phyloP scores from a whole-genome alignment of 2,329 filamentous ascomycete genomes.

The Aspergillus sp. region DNA sequence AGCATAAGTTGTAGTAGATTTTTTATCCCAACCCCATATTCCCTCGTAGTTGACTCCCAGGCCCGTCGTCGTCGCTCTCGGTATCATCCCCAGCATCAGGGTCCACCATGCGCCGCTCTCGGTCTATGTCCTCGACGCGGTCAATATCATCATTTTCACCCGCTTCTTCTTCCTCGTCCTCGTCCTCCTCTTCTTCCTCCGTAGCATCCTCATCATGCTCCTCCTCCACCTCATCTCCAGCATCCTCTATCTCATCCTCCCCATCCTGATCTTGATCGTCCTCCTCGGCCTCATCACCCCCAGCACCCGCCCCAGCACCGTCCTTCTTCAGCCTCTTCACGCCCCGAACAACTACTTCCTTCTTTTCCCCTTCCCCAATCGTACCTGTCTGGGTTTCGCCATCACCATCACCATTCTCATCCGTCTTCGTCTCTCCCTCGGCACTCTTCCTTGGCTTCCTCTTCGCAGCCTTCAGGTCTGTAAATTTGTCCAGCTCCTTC shows the following conservation, averaged over 20 bases:
- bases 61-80: conserved; percentile 32
- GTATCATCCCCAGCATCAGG: conserved; percentile 34
- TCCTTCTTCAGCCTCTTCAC: conserved; percentile 24
- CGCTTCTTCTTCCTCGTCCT: conserved; percentile 25
- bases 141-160: conserved; percentile 36
- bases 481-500: conserved; percentile 55
- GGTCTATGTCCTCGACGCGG: conserved; percentile 40
- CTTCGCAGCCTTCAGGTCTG: conserved; percentile 45
- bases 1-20: not conserved
- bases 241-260: conserved; percentile 24
- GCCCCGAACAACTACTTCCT: conserved; percentile 24
- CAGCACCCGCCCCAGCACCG: conserved; percentile 20
- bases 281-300: conserved; percentile 23
- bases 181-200: conserved; percentile 26
- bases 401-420: not conserved
- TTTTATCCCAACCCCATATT: conserved; percentile 28
- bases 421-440: conserved; percentile 20
- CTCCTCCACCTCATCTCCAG: conserved; percentile 23
- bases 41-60: conserved; percentile 32
- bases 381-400: conserved; percentile 16
- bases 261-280: conserved; percentile 21
- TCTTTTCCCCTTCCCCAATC: conserved; percentile 23
- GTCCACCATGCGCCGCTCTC: conserved; percentile 25
- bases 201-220: conserved; percentile 26
- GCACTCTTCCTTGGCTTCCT: conserved; percentile 47